Evolutionary conservation across 805 yeast species (phyloP), one percentile per base, ranked within the genome.

Genomic region (Geotrichum ghanense): DNA sequence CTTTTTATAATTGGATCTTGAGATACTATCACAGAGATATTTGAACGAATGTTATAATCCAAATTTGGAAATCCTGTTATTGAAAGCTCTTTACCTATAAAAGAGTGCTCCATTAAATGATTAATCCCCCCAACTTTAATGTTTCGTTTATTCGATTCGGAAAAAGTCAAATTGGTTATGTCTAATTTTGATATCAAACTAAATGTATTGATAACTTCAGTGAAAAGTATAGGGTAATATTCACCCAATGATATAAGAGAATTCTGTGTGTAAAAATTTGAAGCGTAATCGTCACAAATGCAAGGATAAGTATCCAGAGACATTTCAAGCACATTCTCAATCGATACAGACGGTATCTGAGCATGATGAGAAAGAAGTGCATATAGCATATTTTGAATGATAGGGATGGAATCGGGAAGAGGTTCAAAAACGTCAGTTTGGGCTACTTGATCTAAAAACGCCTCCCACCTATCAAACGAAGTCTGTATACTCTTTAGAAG

Each of bases 391-490:
- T 61, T 58, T 35, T 67, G 68, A 22, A 76, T 46, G 3, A 65
- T 56, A 2, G 66, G 58, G 41, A 60, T 50, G 9, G 62, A 50
- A 43, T 55, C 56, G 7, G 55, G 58, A 20, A 54, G 42, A 21
- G 57, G 48, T 43, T 59, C 64, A 42, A 61, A 53, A 4, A 59
- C 56, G 10, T 64, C 65, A 31, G 67, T 67, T 53, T 78, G 74
- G 19, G 67, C 59, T 31, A 79, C 70, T 43, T 69, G 68, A 16
- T 65, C 62, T 41, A 82, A 63, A 60, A 83, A 85, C 39, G 78
- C 83, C 53, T 79, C 76, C 97, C 97, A 90, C 57, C 94, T 77
- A 46, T 73, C 76, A 56, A 87, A 79, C 0, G 94, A 82, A 46
- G 79, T 78, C 48, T 76, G 72, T 3, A 88, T 77, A 44, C 85